Evolutionary conservation across 1,284 basidiomycete genomes (phyloP).

Genomic region (Peniophora sp.): DNA sequence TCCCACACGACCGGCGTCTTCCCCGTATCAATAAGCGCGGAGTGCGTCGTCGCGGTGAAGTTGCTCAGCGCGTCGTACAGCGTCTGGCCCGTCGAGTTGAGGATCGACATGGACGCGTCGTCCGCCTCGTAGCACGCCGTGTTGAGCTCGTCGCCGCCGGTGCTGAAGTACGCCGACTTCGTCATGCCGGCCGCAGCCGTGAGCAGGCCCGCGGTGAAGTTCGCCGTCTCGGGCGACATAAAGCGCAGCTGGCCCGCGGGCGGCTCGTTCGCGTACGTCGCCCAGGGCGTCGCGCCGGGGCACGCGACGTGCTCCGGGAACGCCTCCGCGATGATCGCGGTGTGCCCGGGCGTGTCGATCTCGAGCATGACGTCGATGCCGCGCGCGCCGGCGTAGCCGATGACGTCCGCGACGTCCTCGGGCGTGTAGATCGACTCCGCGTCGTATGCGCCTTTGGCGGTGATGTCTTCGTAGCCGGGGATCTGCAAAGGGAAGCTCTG

Average conservation of each 20-base stretch:
- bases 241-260: constrained; percentile 41
- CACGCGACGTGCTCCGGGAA: constrained; percentile 39
- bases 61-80: constrained; percentile 55
- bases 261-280: constrained; percentile 29
- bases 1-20: constrained; percentile 32
- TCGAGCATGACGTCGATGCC: constrained; percentile 24
- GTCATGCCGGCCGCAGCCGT: constrained; percentile 34
- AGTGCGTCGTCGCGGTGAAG: constrained; percentile 56
- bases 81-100: constrained; percentile 41
- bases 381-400: constrained; percentile 58
- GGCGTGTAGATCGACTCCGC: constrained; percentile 48
- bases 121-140: constrained; percentile 61
- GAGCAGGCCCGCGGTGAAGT: constrained; percentile 42
- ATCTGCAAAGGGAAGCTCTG: constrained; percentile 73
- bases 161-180: constrained; percentile 61
- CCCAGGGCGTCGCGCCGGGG: constrained; percentile 18
- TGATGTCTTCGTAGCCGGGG: constrained; percentile 53
- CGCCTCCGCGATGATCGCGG: constrained; percentile 31
- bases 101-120: constrained; percentile 18
- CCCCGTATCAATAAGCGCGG: constrained; percentile 36
- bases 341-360: constrained; percentile 56
- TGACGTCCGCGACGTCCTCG: constrained; percentile 53
- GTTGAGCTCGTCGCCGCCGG: constrained; percentile 84
- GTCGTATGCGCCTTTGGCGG: constrained; percentile 63
- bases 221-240: constrained; percentile 23